A percentile compares a stretch with the other conserved stretches of the same genome.
Evolutionary conservation across 495 filamentous ascomycete genomes (phyloP).

Genomic region (Mytilinidion resinicola): DNA sequence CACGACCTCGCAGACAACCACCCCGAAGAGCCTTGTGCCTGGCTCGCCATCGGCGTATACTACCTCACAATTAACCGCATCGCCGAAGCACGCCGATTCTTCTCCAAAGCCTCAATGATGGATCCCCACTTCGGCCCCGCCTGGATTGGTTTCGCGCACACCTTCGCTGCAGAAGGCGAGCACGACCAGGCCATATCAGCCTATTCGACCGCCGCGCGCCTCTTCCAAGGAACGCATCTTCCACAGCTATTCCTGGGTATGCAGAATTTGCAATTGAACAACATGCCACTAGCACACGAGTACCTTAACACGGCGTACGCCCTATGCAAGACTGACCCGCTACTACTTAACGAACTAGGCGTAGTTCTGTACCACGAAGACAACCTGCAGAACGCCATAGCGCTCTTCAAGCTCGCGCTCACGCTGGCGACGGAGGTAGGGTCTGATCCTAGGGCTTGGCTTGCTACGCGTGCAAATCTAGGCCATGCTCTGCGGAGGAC

Average conservation of each 20-base stretch:
- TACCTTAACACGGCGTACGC: conserved; percentile 83
- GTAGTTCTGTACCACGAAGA: conserved; percentile 92
- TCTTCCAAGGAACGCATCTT: conserved; percentile 96
- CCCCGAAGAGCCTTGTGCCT: conserved; percentile 82
- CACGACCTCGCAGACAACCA: conserved; percentile 91
- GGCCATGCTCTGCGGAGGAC: conserved; percentile 77
- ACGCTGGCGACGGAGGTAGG: conserved; percentile 70
- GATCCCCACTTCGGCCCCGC: conserved; percentile 96
- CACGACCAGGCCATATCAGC: conserved; percentile 98
- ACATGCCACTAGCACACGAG: conserved; percentile 91
- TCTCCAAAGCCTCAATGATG: conserved; percentile 94
- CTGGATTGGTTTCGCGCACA: conserved; percentile 99
- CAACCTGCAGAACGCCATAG: conserved; percentile 61
- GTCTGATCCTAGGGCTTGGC: conserved; percentile 75
- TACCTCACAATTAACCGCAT: conserved; percentile 86
- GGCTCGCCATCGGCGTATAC: conserved; percentile 91
- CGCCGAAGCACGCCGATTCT: conserved; percentile 88
- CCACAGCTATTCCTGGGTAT: conserved; percentile 96
- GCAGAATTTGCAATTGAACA: conserved; percentile 94
- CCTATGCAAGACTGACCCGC: conserved; percentile 70
- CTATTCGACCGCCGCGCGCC: conserved; percentile 88
- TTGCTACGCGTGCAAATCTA: conserved; percentile 80
- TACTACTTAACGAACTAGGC: conserved; percentile 91
- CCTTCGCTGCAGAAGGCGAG: conserved; percentile 99
- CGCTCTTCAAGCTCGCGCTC: conserved; percentile 69